A percentile compares a stretch with the other conserved stretches of the same genome.
Conservation (phyloP, 495 filamentous ascomycete species). For the Hypoxylon fuscum region DNA sequence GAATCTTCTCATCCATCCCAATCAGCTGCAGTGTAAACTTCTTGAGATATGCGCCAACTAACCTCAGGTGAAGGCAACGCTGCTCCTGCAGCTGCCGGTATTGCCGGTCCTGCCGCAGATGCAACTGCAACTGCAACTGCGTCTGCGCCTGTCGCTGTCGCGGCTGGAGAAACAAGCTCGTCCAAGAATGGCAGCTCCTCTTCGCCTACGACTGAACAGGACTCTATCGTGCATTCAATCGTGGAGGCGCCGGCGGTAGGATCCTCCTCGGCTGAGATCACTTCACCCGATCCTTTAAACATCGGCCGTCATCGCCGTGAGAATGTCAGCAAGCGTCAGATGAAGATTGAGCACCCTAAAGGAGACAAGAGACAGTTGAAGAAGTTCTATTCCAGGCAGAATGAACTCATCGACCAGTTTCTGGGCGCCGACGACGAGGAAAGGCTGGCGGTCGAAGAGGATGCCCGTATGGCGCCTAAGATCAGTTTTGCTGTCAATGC, state of each 20-base stretch:
- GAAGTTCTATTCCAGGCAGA: conserved; percentile 64
- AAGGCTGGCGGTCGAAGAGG: conserved; percentile 56
- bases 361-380: conserved; percentile 56
- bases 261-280: conserved; percentile 26
- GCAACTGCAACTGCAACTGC: conserved; percentile 10
- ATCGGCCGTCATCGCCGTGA: conserved; percentile 53
- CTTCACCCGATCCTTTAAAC: conserved; percentile 49
- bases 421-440: conserved; percentile 63
- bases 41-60: conserved; percentile 19
- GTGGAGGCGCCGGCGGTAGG: conserved; percentile 13
- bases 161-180: conserved; percentile 3
- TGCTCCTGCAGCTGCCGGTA: conserved; percentile 20
- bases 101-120: conserved; percentile 16
- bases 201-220: conserved; percentile 15
- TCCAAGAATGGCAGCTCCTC: conserved; percentile 12
- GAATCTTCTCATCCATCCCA: conserved; percentile 15
- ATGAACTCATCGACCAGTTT: conserved; percentile 65
- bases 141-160: no score
- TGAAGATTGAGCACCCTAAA: conserved; percentile 56
- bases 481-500: conserved; percentile 66
- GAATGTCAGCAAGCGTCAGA: conserved; percentile 51
- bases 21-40: conserved; percentile 11
- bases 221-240: background rate
- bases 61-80: conserved; percentile 28
- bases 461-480: conserved; percentile 58